Base-by-base conservation (phyloP, 176 grass and related monocot species). In the Ananas comosus region DNA sequence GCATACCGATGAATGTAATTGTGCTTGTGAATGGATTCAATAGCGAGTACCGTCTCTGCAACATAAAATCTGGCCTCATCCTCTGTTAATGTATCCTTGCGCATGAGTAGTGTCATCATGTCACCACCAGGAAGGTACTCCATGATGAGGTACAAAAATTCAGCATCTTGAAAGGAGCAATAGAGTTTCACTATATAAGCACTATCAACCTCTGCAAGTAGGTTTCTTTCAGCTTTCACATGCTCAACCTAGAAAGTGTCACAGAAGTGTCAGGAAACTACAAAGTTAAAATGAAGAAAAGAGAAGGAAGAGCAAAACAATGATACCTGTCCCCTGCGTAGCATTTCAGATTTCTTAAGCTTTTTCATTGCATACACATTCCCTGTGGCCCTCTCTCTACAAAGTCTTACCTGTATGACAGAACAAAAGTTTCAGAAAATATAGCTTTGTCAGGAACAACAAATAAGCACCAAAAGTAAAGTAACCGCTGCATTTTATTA, bases 311-410 rank as follows among this genome's bases (percentile, higher is more conserved):
- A 70, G 25, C 27, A 47, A 73, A 12, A 10, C 72, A 80, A 85
- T 79, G 64, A 73, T 90, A 97, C 94, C 86, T 97, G 94, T 50
- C 93, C 94, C 89, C 89, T 92, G 64, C 94, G 86, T 77, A 97
- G 84, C 94, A 97, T 97, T 83, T 97, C 94, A 71, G 94, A 97
- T 87, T 97, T 97, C 79, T 97, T 97, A 64, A 97, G 89, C 50
- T 97, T 97, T 90, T 97, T 97, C 93, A 97, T 97, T 65, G 93
- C 93, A 81, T 90, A 97, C 18, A 99, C 89, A 86, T 81, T 88
- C n/a, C 59, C 83, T 58, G 84, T 89, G 42, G 74, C 65, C 66
- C 93, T 93, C 56, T 99, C 94, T 88, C 84, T 93, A 82, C 94
- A 99, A 82, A 93, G 78, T 72, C 94, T 86, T 51, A 99, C 94